phyloP scores from a whole-genome alignment of 805 yeast genomes.

The Metschnikowia kofuensis region DNA sequence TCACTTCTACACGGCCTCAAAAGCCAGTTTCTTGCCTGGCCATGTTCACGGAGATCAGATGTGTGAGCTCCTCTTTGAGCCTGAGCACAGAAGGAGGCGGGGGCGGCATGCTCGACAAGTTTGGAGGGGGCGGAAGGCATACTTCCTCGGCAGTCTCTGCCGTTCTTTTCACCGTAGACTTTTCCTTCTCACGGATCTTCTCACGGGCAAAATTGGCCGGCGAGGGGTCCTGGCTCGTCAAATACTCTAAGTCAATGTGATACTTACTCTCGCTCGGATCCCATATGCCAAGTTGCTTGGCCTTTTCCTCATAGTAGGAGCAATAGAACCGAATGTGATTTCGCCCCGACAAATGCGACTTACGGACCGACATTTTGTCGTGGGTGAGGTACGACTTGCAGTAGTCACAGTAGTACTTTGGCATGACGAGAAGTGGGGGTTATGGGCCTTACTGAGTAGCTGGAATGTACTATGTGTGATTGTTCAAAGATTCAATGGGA shows the following conservation, averaged over 20 bases:
- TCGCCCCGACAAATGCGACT: constrained; percentile 73
- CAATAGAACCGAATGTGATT: constrained; percentile 71
- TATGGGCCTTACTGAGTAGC: not conserved
- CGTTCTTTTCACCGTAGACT: constrained; percentile 14
- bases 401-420: constrained; percentile 78
- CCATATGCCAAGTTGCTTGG: constrained; percentile 33
- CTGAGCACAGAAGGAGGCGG: constrained; percentile 19
- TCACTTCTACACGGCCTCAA: not conserved
- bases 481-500: no score
- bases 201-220: constrained; percentile 14
- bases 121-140: constrained; percentile 21
- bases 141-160: constrained; percentile 11
- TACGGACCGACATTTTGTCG: constrained; percentile 82
- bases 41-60: constrained; percentile 12
- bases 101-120: constrained; percentile 13
- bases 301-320: constrained; percentile 61
- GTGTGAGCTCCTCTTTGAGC: constrained; percentile 12
- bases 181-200: constrained; percentile 13
- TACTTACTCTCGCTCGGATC: constrained; percentile 28
- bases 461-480: not conserved
- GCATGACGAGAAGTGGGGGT: constrained; percentile 39
- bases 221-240: constrained; percentile 34
- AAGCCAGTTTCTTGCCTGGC: constrained; percentile 14
- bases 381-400: constrained; percentile 82
- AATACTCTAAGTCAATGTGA: constrained; percentile 32